Base-by-base conservation (phyloP, 495 filamentous ascomycete genomes). In the Aspergillus sclerotioniger region DNA sequence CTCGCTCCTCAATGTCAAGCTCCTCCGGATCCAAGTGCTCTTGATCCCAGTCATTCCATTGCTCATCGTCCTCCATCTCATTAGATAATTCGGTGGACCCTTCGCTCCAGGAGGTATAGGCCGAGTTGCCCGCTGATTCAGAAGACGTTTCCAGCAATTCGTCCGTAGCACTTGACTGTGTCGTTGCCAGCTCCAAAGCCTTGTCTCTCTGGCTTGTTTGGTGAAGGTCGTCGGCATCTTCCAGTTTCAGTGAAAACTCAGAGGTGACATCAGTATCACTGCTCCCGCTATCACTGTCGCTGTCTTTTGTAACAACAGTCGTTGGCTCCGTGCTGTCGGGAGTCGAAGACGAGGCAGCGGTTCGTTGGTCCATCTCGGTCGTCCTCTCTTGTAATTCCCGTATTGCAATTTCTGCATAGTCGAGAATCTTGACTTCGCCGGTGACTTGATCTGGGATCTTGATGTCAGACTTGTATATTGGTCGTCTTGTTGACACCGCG, bases 91-190 rank as follows among this genome's bases (percentile, higher is more conserved):
- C 28, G 2, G 53, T 55, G 31, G 53, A 55, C 1, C 37, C 53
- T n/a, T 55, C 53, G 16, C 53, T 55, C 53, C 53, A 55, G 15
- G 53, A 32, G 5, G 33, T 35, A 32, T 55, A 35, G 2, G 31
- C 53, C 12, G 53, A 55, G 41, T 20, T 55, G 13, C 53, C 46
- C 3, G 46, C 46, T 0, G 46, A 49, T 3, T 49, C 8, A 8
- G 33, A 35, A 35, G 33, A 25, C 21, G 32, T 41, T 21, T 21
- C 37, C n/a, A 19, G 17, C 51, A 25, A 32, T 53, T 53, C 19
- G 33, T 35, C 33, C 13, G 33, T 35, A 8, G 3, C 3, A 8
- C 33, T 13, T 35, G 33, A 35, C 7, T 13, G 33, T 13, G 13
- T 8, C 13, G 33, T 10, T 5, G 32, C 29, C 12, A 35, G 41